Evolutionary conservation across 768 basidiomycete species (phyloP), one percentile per base, ranked within the genome.

Genomic region (Xerocomellus intermedius): DNA sequence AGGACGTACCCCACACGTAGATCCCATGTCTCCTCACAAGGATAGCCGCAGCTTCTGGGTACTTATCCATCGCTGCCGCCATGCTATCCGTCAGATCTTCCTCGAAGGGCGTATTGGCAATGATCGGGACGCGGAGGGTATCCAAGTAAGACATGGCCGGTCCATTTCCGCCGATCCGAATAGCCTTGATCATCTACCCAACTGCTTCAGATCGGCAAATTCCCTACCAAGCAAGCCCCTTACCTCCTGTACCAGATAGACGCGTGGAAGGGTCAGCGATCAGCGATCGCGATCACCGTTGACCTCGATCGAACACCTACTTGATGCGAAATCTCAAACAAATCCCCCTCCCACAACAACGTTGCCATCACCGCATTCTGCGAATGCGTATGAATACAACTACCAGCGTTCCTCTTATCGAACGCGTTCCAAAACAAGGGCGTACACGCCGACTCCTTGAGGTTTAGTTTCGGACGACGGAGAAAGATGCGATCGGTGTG

Each of bases 391-490:
- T 94, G 93, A 58, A 95, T 92, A 63, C 91, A 94, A 42, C 90
- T 90, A 1, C 89, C 88, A 2, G 92, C 91, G 55, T 80, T 75
- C 21, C 90, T 78, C 59, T 89, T 72, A 32, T 87, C 86, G 66
- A 93, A 95, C 3, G 92, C 90, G 65, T 92, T 93, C 90, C 90
- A 94, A 76, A 95, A 95, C 16, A 94, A 75, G 13, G 93, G 93
- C 0, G 92, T 94, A 69, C 93, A 94, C 0, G 89, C 89, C 1
- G 87, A 90, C 64, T 94, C 91, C 63, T 90, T 93, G 56, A 94
- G 77, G 54, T 84, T 81, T 57, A 77, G 68, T 12, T 77, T 74
- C 10, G 93, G 91, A 26, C 86, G 83, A 48, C 92, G 82, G 48
- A 94, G 81, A 70, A 93, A 92, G 50, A 86, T 76, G 49, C 91